Percentiles rank a stretch among this genome's conserved stretches.
Evolutionary conservation across 2,329 filamentous ascomycete genomes (phyloP).

Genomic region (Fusarium foetens): DNA sequence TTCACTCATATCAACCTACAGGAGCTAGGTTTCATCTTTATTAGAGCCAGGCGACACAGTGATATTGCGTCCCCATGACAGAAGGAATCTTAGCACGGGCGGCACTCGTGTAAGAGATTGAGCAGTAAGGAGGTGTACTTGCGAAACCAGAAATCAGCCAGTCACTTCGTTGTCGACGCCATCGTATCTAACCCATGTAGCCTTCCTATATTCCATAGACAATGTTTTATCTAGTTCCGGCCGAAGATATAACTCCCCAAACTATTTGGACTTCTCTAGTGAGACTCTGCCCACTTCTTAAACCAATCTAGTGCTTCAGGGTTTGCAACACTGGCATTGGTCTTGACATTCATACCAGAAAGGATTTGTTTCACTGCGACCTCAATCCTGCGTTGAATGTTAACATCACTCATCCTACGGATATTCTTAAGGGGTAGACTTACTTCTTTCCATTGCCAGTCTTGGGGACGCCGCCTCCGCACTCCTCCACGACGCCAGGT

Average conservation of each 20-base stretch:
- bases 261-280: slow-evolving; percentile 45
- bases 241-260: not conserved
- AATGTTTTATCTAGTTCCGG: slow-evolving; percentile 17
- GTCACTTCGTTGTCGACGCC: not conserved
- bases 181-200: not conserved
- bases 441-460: slow-evolving; percentile 97
- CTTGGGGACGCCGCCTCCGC: slow-evolving; percentile 82
- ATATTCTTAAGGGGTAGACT: slow-evolving; percentile 48
- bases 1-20: not conserved
- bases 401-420: slow-evolving; percentile 8
- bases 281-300: slow-evolving; percentile 73
- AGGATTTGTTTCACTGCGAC: slow-evolving; percentile 97
- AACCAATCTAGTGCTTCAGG: slow-evolving; percentile 91
- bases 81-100: not conserved
- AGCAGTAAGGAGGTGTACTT: not conserved
- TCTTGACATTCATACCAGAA: slow-evolving; percentile 86
- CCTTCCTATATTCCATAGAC: not conserved
- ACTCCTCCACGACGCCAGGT: slow-evolving; percentile 82
- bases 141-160: not conserved
- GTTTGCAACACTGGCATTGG: slow-evolving; percentile 93
- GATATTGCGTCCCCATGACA: not conserved
- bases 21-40: not conserved
- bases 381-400: slow-evolving; percentile 72
- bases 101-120: not conserved
- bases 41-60: not conserved